Evolutionary conservation across 1,284 basidiomycete species (phyloP).

Genomic region (Boletus smithii): DNA sequence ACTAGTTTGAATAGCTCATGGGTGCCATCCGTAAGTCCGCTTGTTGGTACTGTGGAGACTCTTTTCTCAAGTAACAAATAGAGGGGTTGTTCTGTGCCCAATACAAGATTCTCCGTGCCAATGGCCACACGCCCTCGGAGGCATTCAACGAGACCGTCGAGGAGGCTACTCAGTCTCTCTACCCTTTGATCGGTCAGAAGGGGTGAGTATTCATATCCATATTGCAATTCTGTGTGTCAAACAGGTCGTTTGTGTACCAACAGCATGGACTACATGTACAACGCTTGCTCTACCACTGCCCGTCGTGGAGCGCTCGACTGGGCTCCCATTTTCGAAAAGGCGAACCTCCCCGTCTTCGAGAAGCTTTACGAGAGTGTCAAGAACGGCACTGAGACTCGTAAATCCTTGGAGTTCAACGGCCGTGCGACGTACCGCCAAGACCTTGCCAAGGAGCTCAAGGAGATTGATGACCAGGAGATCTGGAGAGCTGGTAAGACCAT

Average conservation of each 20-base stretch:
- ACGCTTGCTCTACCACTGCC: conserved; percentile 97
- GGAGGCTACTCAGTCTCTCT: conserved; percentile 98
- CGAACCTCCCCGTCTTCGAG: conserved; percentile 93
- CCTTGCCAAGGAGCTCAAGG: conserved; percentile 90
- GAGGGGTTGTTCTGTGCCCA: conserved; percentile 99
- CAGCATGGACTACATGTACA: conserved; percentile 99
- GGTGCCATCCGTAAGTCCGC: conserved; percentile 87
- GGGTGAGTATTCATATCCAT: conserved; percentile 49
- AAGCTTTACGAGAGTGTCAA: conserved; percentile 91
- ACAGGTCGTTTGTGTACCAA: conserved; percentile 4
- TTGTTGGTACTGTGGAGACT: not conserved
- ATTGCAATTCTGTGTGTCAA: not conserved
- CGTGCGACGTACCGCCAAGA: conserved; percentile 92
- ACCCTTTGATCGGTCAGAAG: conserved; percentile 94
- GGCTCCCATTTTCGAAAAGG: conserved; percentile 97
- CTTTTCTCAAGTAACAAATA: conserved; percentile 32
- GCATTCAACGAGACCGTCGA: conserved; percentile 99
- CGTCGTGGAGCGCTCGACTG: conserved; percentile 98
- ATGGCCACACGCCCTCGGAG: conserved; percentile 97
- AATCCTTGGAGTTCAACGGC: conserved; percentile 95
- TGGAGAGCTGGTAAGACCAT: conserved; percentile 80
- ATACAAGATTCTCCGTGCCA: conserved; percentile 98
- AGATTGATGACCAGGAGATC: conserved; percentile 97
- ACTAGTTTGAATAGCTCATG: conserved; percentile 69
- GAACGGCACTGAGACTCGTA: conserved; percentile 95